Base-by-base conservation (phyloP, 345 rosid species). In the Hirschfeldia incana region DNA sequence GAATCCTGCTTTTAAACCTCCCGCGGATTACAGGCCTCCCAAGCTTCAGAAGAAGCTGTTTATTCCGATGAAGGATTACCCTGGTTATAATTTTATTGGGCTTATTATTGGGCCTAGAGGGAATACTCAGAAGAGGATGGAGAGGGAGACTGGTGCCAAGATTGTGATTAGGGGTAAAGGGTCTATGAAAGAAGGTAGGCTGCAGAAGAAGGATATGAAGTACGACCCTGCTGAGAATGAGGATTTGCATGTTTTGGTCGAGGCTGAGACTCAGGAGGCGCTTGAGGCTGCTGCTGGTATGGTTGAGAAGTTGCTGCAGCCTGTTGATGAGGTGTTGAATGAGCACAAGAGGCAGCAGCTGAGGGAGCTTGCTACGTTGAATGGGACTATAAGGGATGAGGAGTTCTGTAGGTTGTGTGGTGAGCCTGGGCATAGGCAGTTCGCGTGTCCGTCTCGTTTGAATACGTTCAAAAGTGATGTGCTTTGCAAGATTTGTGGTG, bases 281-380 rank as follows among this genome's bases (percentile, higher is more conserved):
- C 85, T 96, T 61, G 98, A 96, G 9, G 97, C 94, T 66, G 97
- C 99, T 32, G 98, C 97, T 55, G 97, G 92, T 21, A 93, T 96
- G 98, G 92, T 95, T 33, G 97, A 95, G 88, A 95, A 95, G 86
- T 84, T 95, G 37, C 72, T 95, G 88, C 98, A 93, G 81, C 99
- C 99, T 53, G 97, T 95, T 68, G 99, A 95, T 73, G 99, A 95
- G 84, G 98, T 91, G 30, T 57, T 93, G 80, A 95, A 95, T 51
- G 99, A 95, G 85, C 99, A 95, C 85, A 95, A 95, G 86, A 91
- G 99, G 87, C 97, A 90, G 77, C 99, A 95, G 84, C 91, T 95
- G 61, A 89, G 92, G 82, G 99, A 95, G 82, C 97, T 95, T 77
- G 99, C 99, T 0, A 84, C 98, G 6, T 86, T 95, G 88, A 95